These are phyloP conservation scores for Simmondsia chinensis DNA, from an alignment of 148 eudicot species.

Conservation along the genomic window DNA sequence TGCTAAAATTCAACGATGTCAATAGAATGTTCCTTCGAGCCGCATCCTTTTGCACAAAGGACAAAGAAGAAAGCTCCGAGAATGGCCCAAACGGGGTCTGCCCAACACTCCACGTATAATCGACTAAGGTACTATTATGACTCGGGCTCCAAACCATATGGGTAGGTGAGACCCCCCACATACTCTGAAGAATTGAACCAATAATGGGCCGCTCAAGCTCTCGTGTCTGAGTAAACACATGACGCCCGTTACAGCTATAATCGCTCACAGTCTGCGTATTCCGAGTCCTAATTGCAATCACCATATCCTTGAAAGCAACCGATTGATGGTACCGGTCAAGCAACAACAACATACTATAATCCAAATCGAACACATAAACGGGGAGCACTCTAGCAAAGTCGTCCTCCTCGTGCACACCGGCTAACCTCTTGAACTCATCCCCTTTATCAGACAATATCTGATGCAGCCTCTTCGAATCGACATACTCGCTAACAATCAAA, in stretches of 20 bases:
- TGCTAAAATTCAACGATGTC: constrained; percentile 70
- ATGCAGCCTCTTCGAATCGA: constrained; percentile 80
- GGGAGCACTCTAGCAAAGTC: constrained; percentile 74
- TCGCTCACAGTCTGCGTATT: constrained; percentile 93
- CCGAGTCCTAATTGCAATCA: constrained; percentile 79
- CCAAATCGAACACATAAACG: constrained; percentile 87
- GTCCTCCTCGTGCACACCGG: constrained; percentile 60
- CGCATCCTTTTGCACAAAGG: constrained; percentile 95
- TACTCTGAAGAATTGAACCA: constrained; percentile 90
- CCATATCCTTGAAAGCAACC: constrained; percentile 94
- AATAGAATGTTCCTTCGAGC: constrained; percentile 77
- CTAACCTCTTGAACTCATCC: constrained; percentile 72
- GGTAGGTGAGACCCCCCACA: constrained; percentile 99
- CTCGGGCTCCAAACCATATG: constrained; percentile 82
- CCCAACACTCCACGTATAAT: constrained; percentile 95
- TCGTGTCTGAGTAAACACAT: constrained; percentile 83
- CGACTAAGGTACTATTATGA: constrained; percentile 74
- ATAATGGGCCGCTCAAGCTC: constrained; percentile 90
- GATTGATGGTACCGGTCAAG: constrained; percentile 97
- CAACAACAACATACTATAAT: constrained; percentile 42
- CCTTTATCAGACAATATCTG: constrained; percentile 47
- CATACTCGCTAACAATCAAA: constrained; percentile 87
- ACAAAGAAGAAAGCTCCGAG: constrained; percentile 73
- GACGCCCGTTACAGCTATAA: constrained; percentile 84
- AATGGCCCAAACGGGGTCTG: constrained; percentile 98